These are phyloP conservation scores for Aspergillus incahuasiensis DNA, from an alignment of 495 filamentous ascomycete species.

Conservation along the genomic window DNA sequence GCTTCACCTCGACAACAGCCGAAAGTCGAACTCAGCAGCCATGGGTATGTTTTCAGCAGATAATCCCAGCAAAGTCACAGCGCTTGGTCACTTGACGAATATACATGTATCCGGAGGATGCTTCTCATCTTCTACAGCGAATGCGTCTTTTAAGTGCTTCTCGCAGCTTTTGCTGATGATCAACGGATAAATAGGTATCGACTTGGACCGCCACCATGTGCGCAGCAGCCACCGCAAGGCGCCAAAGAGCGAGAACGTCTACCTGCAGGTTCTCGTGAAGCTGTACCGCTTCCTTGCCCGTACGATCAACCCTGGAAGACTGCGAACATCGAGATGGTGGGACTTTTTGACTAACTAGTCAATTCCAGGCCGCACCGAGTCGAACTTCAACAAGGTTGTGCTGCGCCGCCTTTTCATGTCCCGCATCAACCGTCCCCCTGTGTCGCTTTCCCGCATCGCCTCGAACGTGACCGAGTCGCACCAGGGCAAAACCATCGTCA, in stretches of 20 bases:
- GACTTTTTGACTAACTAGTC: constrained; percentile 10
- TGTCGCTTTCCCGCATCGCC: constrained; percentile 87
- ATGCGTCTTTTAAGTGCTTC: background rate
- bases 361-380: constrained; percentile 80
- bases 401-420: constrained; percentile 97
- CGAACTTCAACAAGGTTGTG: constrained; percentile 93
- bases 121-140: background rate
- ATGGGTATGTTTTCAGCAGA: constrained; percentile 48
- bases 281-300: constrained; percentile 97
- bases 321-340: background rate
- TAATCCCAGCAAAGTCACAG: background rate
- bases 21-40: constrained; percentile 44
- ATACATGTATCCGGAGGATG: background rate
- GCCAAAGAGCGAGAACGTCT: constrained; percentile 96
- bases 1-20: constrained; percentile 41
- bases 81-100: background rate
- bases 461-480: constrained; percentile 59
- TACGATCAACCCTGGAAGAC: constrained; percentile 47
- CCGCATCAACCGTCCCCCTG: constrained; percentile 91
- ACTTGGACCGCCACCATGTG: constrained; percentile 76
- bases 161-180: background rate
- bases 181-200: constrained; percentile 49
- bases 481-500: constrained; percentile 84
- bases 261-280: constrained; percentile 96
- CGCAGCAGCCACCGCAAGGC: constrained; percentile 86